Conservation (phyloP, 441 rosid species). For the Erodium trifolium region DNA sequence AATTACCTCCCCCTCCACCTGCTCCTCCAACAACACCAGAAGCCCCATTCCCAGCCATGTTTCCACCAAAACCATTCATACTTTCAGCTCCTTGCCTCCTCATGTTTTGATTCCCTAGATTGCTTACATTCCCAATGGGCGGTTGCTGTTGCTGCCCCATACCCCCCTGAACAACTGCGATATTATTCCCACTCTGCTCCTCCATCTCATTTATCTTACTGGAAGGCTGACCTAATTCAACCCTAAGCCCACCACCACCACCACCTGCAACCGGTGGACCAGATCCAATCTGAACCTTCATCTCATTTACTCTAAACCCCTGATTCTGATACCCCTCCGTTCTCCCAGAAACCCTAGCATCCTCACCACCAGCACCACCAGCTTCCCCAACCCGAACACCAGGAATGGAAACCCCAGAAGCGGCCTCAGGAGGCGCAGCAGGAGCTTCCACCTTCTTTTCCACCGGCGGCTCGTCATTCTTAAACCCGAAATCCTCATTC, state of each 20-base stretch:
- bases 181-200: constrained; percentile 29
- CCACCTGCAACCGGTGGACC: constrained; percentile 15
- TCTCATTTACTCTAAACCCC: constrained; percentile 32
- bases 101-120: constrained; percentile 30
- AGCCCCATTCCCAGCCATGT: constrained; percentile 30
- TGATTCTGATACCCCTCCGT: constrained; percentile 26
- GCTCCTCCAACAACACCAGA: constrained; percentile 22
- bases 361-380: constrained; percentile 9
- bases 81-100: constrained; percentile 29
- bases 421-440: constrained; percentile 18
- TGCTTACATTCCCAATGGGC: constrained; percentile 17
- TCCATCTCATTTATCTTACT: constrained; percentile 27
- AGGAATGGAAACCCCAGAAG: no score
- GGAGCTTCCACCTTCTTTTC: constrained; percentile 22
- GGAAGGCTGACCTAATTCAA: constrained; percentile 37
- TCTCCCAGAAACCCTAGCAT: constrained; percentile 27
- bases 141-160: constrained; percentile 27
- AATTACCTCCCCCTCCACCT: constrained; percentile 29
- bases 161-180: constrained; percentile 27
- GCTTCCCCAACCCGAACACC: constrained; percentile 21
- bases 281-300: constrained; percentile 23
- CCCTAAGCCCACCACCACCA: constrained; percentile 38
- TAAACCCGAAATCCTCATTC: constrained; percentile 33
- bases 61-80: constrained; percentile 27
- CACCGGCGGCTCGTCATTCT: constrained; percentile 23